Evolutionary conservation across 345 rosid genomes (phyloP).

Genomic region (Melaleuca alternifolia): DNA sequence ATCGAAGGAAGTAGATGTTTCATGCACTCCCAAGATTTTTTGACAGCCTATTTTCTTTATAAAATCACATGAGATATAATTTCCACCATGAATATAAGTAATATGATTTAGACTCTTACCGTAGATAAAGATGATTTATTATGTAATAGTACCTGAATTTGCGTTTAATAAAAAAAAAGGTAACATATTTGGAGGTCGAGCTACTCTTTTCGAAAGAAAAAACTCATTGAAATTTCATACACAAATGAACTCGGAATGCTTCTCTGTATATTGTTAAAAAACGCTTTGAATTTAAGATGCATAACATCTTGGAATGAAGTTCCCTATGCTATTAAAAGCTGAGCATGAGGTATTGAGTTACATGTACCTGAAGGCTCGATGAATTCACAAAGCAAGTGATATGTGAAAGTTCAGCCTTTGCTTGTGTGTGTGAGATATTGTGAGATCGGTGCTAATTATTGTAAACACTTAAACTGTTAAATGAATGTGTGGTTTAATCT

Average conservation of each 20-base stretch:
- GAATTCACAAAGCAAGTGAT: background rate
- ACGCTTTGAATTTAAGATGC: background rate
- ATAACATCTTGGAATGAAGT: background rate
- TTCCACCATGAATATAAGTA: background rate
- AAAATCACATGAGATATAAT: background rate
- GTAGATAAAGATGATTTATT: background rate
- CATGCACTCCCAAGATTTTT: background rate
- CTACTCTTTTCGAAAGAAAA: too few relatives aligned
- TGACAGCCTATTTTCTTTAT: background rate
- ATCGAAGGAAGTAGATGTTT: background rate
- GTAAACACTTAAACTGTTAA: too few relatives aligned
- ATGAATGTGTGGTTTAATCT: too few relatives aligned
- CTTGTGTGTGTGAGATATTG: background rate
- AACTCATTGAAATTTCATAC: background rate
- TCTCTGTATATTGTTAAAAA: background rate
- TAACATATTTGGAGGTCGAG: too few relatives aligned
- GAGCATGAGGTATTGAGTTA: background rate
- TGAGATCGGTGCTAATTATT: too few relatives aligned
- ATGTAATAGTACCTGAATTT: background rate
- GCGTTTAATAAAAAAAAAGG: too few relatives aligned
- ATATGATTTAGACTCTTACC: background rate
- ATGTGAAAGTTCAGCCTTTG: background rate
- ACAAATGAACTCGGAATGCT: too few relatives aligned
- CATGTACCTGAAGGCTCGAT: background rate
- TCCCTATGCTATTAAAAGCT: background rate